A percentile compares a stretch with the other conserved stretches of the same genome.
Conservation (phyloP, 495 filamentous ascomycete species). For the Talaromyces adpressus region DNA sequence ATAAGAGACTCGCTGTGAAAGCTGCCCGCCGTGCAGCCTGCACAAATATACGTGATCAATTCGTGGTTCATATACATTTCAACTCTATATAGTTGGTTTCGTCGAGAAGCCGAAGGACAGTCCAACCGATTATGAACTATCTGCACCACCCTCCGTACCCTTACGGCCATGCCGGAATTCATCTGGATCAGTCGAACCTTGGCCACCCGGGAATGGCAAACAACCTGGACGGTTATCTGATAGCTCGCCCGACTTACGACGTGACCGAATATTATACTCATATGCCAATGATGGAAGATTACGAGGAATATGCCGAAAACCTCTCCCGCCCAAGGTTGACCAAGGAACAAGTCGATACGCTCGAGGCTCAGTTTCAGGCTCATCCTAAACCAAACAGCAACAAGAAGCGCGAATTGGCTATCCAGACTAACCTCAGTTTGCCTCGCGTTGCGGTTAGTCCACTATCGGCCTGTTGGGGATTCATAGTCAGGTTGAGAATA, state of each 20-base stretch:
- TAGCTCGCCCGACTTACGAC: conserved; percentile 36
- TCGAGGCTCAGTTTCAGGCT: conserved; percentile 68
- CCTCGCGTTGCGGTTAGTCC: conserved; percentile 68
- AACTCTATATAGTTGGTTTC: neutral
- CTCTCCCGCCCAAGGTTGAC: conserved; percentile 60
- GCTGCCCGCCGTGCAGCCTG: conserved; percentile 7
- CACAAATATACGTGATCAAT: neutral
- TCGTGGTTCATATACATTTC: neutral
- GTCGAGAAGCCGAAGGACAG: neutral
- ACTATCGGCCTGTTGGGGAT: neutral
- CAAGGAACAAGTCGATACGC: conserved; percentile 72
- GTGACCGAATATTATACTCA: conserved; percentile 43
- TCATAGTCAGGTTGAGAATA: neutral
- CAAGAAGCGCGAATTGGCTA: conserved; percentile 66
- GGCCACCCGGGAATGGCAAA: conserved; percentile 36
- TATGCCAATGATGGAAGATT: conserved; percentile 38
- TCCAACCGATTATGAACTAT: conserved; percentile 30
- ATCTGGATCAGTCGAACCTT: conserved; percentile 35
- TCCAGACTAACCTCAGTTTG: conserved; percentile 63
- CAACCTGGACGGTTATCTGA: conserved; percentile 37
- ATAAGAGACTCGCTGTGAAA: conserved; percentile 7
- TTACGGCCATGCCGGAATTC: conserved; percentile 33
- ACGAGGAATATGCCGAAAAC: conserved; percentile 44
- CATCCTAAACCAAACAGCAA: conserved; percentile 74
- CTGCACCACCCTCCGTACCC: conserved; percentile 36